phyloP scores from a whole-genome alignment of 306 rosid genomes.

The Ceratonia siliqua region DNA sequence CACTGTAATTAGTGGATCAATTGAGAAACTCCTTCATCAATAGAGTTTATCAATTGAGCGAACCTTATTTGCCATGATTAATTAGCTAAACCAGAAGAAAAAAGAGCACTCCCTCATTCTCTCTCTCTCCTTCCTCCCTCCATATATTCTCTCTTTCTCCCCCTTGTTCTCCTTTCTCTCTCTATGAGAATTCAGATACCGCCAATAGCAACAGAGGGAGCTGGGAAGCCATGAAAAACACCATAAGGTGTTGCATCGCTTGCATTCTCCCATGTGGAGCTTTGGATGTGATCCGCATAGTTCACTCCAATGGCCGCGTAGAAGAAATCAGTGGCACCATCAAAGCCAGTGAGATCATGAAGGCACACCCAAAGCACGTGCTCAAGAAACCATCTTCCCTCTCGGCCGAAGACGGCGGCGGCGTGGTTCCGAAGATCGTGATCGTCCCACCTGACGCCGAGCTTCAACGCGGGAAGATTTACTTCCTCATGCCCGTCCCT shows the following conservation, averaged over 20 bases:
- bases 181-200: slow-evolving; percentile 33
- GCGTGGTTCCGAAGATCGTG: slow-evolving; percentile 58
- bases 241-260: slow-evolving; percentile 75
- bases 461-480: slow-evolving; percentile 83
- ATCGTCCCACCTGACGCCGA: slow-evolving; percentile 77
- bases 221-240: slow-evolving; percentile 52
- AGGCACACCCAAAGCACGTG: slow-evolving; percentile 73
- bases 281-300: slow-evolving; percentile 77
- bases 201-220: slow-evolving; percentile 1
- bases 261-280: slow-evolving; percentile 92
- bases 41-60: no score
- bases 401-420: slow-evolving; percentile 9
- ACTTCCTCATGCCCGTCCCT: slow-evolving; percentile 81
- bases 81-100: slow-evolving; percentile 1
- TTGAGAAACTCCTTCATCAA: no score
- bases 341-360: slow-evolving; percentile 75
- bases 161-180: slow-evolving; percentile 16
- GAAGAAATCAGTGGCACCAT: slow-evolving; percentile 76
- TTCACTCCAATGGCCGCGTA: slow-evolving; percentile 72
- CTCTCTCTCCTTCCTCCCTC: neutral
- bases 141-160: slow-evolving; percentile 27
- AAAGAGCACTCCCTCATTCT: neutral
- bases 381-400: slow-evolving; percentile 75
- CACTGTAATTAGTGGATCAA: no score
- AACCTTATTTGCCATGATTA: no score